Evolutionary conservation across 257 asterid genomes (phyloP).

Genomic region (Solanum etuberosum): DNA sequence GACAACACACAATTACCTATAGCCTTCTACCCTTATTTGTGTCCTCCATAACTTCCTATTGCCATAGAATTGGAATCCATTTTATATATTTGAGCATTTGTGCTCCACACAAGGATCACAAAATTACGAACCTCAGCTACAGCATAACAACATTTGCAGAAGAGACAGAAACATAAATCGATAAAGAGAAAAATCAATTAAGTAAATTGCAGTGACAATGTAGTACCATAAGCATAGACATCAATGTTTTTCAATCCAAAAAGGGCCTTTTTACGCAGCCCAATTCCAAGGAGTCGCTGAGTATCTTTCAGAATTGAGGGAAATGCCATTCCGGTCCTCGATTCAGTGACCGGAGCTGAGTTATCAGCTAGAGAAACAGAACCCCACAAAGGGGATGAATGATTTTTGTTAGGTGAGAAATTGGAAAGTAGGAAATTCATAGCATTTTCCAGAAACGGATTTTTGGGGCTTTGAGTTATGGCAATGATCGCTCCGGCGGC

Average conservation of each 20-base stretch:
- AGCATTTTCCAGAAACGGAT: slow-evolving; percentile 28
- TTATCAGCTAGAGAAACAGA: slow-evolving; percentile 46
- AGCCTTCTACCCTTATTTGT: no score
- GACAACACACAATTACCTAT: not conserved
- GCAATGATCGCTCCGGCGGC: slow-evolving; percentile 32
- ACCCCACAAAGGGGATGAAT: slow-evolving; percentile 45
- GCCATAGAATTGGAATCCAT: not conserved
- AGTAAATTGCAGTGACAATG: slow-evolving; percentile 1
- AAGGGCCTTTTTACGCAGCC: slow-evolving; percentile 55
- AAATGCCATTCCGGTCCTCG: slow-evolving; percentile 66
- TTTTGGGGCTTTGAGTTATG: slow-evolving; percentile 25
- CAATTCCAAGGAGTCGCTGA: slow-evolving; percentile 81
- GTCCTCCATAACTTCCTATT: not conserved
- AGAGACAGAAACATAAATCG: not conserved
- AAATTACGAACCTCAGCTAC: not conserved
- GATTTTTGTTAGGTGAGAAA: slow-evolving; percentile 10
- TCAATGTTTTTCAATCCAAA: slow-evolving; percentile 85
- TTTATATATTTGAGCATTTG: not conserved
- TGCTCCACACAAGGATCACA: not conserved
- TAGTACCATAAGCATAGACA: slow-evolving; percentile 81
- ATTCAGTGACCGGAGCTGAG: slow-evolving; percentile 46
- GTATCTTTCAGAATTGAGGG: slow-evolving; percentile 60
- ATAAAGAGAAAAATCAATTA: not conserved
- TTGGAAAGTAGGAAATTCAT: slow-evolving; percentile 30
- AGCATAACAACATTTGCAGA: not conserved